Base-by-base conservation (phyloP, 2,329 filamentous ascomycete species). In the Fonsecaea monophora region DNA sequence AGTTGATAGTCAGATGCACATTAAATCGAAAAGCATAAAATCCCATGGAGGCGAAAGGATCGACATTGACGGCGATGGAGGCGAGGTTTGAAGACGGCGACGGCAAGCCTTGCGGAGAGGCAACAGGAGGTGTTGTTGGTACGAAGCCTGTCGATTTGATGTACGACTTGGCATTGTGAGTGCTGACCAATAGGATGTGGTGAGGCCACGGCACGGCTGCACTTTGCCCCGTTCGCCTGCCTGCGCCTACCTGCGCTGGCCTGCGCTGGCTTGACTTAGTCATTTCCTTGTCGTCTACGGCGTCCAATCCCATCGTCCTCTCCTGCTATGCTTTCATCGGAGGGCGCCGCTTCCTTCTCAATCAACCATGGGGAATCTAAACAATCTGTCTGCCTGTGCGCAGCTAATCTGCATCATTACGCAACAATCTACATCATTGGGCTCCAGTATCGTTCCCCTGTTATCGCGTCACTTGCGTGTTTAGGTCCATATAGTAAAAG, bases 401-500 rank as follows among this genome's bases (percentile, higher is more conserved):
- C 60, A 34, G 35, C 10, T 7, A 32, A n/a, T 53, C 56, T 66
- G 63, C 68, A 67, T 32, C 35, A 64, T 68, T 66, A 68, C 68
- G 66, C 64, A 53, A 37, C 45, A 35, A n/a, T 32, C 50, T 38
- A 61, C 58, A 54, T 57, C 32, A 64, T 55, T 61, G 13, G 38
- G n/a, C 25, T 40, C 38, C 48, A 53, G 25, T 61, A 69, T 60
- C 40, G 25, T 25, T 35, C 18, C 15, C 45, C 25, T 25, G 25
- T 34, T 13, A 50, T 55, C 34, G 18, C 50, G 54, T 65, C 58
- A 7, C 62, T 50, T 21, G 35, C 50, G 32, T 57, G 15, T 65
- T 50, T 35, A 30, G 25, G n/a, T 65, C 40, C 60, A 60, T 70
- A 66, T 66, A 66, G 66, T 68, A 70, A 70, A 65, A 21, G 68